Conservation (phyloP, 768 basidiomycete genomes). For the Lactarius psammicola region DNA sequence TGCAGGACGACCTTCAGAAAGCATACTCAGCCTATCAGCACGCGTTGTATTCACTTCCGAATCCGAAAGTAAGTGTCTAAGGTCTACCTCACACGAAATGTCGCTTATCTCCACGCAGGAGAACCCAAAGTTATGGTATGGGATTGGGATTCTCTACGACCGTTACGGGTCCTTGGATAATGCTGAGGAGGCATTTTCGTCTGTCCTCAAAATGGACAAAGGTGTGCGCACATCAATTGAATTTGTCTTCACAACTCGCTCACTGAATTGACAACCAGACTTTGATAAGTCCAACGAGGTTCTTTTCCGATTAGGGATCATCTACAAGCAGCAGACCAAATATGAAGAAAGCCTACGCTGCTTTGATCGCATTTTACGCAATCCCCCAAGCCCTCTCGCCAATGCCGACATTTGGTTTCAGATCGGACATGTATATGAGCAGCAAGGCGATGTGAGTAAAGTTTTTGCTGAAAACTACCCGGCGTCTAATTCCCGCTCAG, state of each 20-base stretch:
- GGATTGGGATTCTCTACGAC: conserved; percentile 98
- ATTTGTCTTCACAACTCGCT: not conserved
- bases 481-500: conserved; percentile 42
- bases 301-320: conserved; percentile 95
- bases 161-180: conserved; percentile 98
- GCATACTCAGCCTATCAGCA: conserved; percentile 99
- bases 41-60: conserved; percentile 91
- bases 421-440: conserved; percentile 97
- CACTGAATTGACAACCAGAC: conserved; percentile 47
- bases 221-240: conserved; percentile 44
- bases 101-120: conserved; percentile 45
- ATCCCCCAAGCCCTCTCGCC: conserved; percentile 92
- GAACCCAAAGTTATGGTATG: conserved; percentile 99
- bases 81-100: conserved; percentile 18
- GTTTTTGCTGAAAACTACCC: conserved; percentile 2
- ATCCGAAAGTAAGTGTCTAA: conserved; percentile 70
- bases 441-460: conserved; percentile 84
- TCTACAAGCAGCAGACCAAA: conserved; percentile 98
- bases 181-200: conserved; percentile 97
- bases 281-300: conserved; percentile 99
- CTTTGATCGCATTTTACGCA: conserved; percentile 94
- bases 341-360: conserved; percentile 85
- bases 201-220: conserved; percentile 95
- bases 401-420: conserved; percentile 99
- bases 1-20: conserved; percentile 99